Conservation (phyloP, 371 early-diverging fungal genomes). For the Mortierella sp. region DNA sequence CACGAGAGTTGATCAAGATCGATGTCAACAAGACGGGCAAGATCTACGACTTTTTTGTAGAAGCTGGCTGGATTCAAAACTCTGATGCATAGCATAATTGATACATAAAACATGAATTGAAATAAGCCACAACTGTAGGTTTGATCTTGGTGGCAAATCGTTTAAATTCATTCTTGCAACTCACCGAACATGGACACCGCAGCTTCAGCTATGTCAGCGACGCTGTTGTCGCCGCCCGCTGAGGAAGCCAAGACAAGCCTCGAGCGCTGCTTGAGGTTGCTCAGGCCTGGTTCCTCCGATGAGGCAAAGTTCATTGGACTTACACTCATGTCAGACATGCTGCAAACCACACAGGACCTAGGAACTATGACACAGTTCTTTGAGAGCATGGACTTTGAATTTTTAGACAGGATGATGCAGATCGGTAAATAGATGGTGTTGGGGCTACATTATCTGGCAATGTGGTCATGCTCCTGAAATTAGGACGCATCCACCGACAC, state of each 20-base stretch:
- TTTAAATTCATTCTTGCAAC: conserved; percentile 3
- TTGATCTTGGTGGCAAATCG: conserved; percentile 8
- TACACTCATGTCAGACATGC: conserved; percentile 42
- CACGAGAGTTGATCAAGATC: conserved; percentile 86
- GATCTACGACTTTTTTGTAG: conserved; percentile 92
- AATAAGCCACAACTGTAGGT: neutral
- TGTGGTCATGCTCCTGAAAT: neutral
- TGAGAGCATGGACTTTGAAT: conserved; percentile 48
- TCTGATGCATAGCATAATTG: conserved; percentile 43
- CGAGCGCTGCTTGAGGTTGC: conserved; percentile 27
- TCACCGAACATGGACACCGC: neutral
- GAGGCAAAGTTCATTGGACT: conserved; percentile 53
- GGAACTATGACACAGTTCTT: conserved; percentile 37
- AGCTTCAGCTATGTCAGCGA: neutral
- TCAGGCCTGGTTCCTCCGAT: conserved; percentile 38
- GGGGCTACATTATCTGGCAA: neutral
- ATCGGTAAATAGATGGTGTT: conserved; percentile 19
- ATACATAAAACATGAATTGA: neutral
- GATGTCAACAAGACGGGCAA: conserved; percentile 88
- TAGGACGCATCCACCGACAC: neutral
- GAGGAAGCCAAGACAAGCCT: conserved; percentile 6
- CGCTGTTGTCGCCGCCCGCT: neutral
- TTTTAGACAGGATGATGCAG: conserved; percentile 50
- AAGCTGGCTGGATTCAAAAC: conserved; percentile 87
- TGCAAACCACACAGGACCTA: conserved; percentile 28